Conservation (phyloP, 257 asterid genomes). For the Handroanthus guayacan region DNA sequence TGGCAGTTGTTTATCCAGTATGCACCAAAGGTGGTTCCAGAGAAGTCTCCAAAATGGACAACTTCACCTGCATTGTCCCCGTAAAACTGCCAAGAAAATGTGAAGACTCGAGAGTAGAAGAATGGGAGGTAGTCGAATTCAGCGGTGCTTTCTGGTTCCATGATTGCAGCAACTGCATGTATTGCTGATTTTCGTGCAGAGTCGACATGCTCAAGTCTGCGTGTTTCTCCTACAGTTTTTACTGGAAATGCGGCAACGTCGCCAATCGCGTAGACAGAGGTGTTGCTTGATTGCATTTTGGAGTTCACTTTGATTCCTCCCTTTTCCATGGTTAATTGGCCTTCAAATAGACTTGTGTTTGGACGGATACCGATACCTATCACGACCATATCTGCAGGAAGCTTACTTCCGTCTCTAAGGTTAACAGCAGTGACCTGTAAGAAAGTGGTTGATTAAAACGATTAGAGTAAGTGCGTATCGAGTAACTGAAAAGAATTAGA, state of each 20-base stretch:
- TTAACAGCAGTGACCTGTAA: slow-evolving; percentile 80
- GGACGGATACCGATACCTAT: slow-evolving; percentile 95
- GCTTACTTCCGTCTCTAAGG: slow-evolving; percentile 79
- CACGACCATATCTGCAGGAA: slow-evolving; percentile 87
- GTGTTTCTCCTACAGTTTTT: slow-evolving; percentile 68
- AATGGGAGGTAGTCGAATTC: slow-evolving; percentile 85
- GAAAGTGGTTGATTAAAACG: slow-evolving; percentile 6
- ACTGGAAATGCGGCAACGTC: slow-evolving; percentile 91
- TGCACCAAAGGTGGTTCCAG: slow-evolving; percentile 63
- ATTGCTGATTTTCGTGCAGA: slow-evolving; percentile 80
- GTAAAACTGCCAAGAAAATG: slow-evolving; percentile 86
- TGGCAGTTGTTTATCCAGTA: slow-evolving; percentile 79
- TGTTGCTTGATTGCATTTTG: slow-evolving; percentile 79
- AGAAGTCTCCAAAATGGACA: slow-evolving; percentile 76
- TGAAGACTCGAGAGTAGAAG: slow-evolving; percentile 87
- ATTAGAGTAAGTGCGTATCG: neutral
- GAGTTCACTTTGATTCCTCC: slow-evolving; percentile 92
- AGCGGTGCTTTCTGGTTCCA: slow-evolving; percentile 58
- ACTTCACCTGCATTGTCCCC: slow-evolving; percentile 81
- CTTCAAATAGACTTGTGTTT: slow-evolving; percentile 87
- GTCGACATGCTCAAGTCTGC: slow-evolving; percentile 90
- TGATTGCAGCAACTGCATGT: slow-evolving; percentile 78
- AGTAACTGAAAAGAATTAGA: slow-evolving; percentile 17
- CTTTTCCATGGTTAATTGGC: slow-evolving; percentile 85
- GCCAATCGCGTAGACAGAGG: slow-evolving; percentile 81